Conservation (phyloP, 768 basidiomycete species). For the Naganishia randhawae region DNA sequence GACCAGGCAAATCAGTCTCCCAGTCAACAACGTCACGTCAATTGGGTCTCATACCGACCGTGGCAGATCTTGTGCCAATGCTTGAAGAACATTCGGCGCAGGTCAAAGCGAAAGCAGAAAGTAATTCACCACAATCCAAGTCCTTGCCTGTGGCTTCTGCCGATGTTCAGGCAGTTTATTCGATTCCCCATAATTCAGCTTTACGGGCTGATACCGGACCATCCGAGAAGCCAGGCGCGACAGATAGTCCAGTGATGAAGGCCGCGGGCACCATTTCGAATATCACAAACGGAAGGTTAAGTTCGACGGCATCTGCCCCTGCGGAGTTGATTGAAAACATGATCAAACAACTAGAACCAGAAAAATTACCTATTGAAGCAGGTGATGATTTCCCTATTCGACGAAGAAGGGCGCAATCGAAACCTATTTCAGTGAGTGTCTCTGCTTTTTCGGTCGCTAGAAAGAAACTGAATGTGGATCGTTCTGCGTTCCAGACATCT, state of each 20-base stretch:
- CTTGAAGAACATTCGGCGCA: background rate
- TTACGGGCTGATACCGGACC: background rate
- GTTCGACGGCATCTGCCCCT: background rate
- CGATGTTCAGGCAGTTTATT: background rate
- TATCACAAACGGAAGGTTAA: background rate
- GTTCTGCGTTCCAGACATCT: background rate
- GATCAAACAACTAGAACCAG: constrained; percentile 11
- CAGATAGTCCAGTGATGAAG: background rate
- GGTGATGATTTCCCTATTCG: background rate
- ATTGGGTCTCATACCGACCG: constrained; percentile 29
- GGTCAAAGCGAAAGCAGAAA: background rate
- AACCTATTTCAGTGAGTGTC: background rate
- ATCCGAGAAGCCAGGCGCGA: background rate
- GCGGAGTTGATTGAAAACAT: constrained; percentile 14
- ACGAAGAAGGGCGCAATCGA: background rate
- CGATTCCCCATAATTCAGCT: background rate
- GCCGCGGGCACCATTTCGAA: background rate
- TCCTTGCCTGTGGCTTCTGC: background rate
- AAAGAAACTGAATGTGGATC: background rate
- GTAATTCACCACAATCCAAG: background rate
- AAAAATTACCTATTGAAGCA: background rate
- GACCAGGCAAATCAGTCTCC: background rate
- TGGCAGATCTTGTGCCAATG: constrained; percentile 12
- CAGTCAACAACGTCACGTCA: constrained; percentile 10
- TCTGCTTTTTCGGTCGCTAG: background rate